Evolutionary conservation across 371 early-diverging fungal genomes (phyloP).

Genomic region (Mortierella sp.): DNA sequence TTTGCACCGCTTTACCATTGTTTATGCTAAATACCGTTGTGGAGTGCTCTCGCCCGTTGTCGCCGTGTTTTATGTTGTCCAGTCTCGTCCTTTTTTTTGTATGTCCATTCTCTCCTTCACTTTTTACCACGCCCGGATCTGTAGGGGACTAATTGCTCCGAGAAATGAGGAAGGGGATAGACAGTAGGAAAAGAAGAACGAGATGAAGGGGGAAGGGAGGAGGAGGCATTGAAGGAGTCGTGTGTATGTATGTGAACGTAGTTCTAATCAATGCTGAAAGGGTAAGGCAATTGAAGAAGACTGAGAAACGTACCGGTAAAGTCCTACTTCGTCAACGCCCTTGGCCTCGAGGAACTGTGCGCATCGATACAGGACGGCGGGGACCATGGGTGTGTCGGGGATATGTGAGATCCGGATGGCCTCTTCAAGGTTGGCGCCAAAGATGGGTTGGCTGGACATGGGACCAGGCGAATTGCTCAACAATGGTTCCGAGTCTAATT

Average conservation of each 20-base stretch:
- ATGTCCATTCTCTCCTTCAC: not conserved
- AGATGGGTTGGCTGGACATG: conserved; percentile 24
- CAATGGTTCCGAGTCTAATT: conserved; percentile 49
- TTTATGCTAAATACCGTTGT: not conserved
- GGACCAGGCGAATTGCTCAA: conserved; percentile 20
- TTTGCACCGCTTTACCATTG: not conserved
- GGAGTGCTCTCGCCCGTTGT: not conserved
- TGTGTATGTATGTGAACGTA: not conserved
- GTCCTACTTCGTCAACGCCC: conserved; percentile 54
- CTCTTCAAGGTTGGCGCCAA: conserved; percentile 44
- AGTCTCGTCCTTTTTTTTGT: not conserved
- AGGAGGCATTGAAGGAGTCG: not conserved
- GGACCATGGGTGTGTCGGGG: conserved; percentile 43
- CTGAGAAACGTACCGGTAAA: conserved; percentile 51
- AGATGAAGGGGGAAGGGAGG: not conserved
- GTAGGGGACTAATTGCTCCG: conserved; percentile 14
- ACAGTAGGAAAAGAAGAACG: not conserved
- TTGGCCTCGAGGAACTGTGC: conserved; percentile 50
- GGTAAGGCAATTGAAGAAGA: not conserved
- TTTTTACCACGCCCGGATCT: conserved; percentile 6
- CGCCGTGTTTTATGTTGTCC: not conserved
- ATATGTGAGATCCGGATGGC: conserved; percentile 49
- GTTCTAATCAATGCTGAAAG: not conserved
- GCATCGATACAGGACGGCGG: conserved; percentile 52
- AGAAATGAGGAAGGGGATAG: not conserved